Base-by-base conservation (phyloP, 2,329 filamentous ascomycete genomes). In the Drechslerella stenobrocha region DNA sequence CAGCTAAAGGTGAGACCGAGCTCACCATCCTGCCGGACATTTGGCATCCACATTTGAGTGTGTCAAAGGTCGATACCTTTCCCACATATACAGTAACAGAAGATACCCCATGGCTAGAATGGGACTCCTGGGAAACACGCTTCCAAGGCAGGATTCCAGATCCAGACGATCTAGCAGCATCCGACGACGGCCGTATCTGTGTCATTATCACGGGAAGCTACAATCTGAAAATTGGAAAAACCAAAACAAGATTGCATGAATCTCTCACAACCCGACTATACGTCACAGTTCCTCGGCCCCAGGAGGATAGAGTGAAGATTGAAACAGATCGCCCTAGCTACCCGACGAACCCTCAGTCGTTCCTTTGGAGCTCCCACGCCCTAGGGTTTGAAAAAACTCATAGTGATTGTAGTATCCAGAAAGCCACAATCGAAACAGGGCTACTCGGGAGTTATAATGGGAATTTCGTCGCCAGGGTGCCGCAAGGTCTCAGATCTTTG, bases 21-120 rank as follows among this genome's bases (percentile, higher is more conserved):
- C 52, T 37, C 7, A 55, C 22, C 2, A 30, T 67, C 3, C 18
- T 51, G 15, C 53, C 61, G 1, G 46, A 32, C 15, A 44, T 60
- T 35, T 67, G 61, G 61, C 61, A 67, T 45, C 61, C 61, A 23
- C 50, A 60, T n/a, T 26, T 48, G 24, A 11, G 28, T n/a, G 11
- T n/a, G 8, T 56, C 61, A 2, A 55, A 40, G 13, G 23, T 11
- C 1, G 9, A n/a, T 8, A 13, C 44, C 7, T 7, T 42, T 5
- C 53, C 55, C 1, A 34, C 18, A 5, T 67, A 59, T 56, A 40
- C 34, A 1, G 34, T 56, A 22, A 53, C 48, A 2, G 34, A 37
- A n/a, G 48, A 55, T n/a, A 50, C 20, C 8, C 18, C 24, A 11
- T 67, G 61, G 61, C 35, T 67, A 20, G 5, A 40, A 11, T 67